Percentiles rank a stretch among this genome's conserved stretches.
Conservation (phyloP, 345 rosid species). For the Aquilaria sinensis region DNA sequence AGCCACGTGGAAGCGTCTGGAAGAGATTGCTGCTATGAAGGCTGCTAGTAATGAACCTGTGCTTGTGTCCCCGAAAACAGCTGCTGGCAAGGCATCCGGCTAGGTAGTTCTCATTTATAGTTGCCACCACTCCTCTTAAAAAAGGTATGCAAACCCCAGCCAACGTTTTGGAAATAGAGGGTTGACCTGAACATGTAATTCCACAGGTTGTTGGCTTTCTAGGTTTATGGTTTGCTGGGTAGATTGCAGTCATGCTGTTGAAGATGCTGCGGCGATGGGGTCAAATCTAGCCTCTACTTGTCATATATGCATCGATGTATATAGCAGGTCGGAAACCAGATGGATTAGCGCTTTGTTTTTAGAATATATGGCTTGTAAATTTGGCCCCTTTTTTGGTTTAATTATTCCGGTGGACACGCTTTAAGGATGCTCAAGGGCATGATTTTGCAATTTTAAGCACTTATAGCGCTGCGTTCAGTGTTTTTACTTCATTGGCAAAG, state of each 20-base stretch:
- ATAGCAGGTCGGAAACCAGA: constrained; percentile 12
- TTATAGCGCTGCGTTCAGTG: constrained; percentile 5
- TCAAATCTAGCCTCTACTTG: constrained; percentile 10
- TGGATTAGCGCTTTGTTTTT: not conserved
- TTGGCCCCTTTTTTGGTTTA: constrained; percentile 13
- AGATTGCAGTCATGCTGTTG: constrained; percentile 4
- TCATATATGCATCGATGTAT: constrained; percentile 11
- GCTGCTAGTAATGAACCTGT: constrained; percentile 41
- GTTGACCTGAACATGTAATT: constrained; percentile 7
- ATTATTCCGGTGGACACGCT: no score
- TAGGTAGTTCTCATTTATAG: constrained; percentile 13
- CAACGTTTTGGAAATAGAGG: constrained; percentile 8
- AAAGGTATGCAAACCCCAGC: constrained; percentile 13
- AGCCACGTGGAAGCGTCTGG: constrained; percentile 64
- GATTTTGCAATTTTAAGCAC: constrained; percentile 4
- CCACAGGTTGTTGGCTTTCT: constrained; percentile 11
- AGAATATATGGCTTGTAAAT: constrained; percentile 8
- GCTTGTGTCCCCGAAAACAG: constrained; percentile 29
- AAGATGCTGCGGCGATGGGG: constrained; percentile 8
- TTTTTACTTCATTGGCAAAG: not conserved
- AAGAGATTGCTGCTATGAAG: constrained; percentile 61
- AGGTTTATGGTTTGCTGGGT: not conserved
- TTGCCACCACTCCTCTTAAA: constrained; percentile 4
- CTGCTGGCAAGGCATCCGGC: constrained; percentile 26
- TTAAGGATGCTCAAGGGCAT: no score